These are phyloP conservation scores for Cystoderma amianthinum DNA, from an alignment of 768 basidiomycete genomes.

Conservation along the genomic window DNA sequence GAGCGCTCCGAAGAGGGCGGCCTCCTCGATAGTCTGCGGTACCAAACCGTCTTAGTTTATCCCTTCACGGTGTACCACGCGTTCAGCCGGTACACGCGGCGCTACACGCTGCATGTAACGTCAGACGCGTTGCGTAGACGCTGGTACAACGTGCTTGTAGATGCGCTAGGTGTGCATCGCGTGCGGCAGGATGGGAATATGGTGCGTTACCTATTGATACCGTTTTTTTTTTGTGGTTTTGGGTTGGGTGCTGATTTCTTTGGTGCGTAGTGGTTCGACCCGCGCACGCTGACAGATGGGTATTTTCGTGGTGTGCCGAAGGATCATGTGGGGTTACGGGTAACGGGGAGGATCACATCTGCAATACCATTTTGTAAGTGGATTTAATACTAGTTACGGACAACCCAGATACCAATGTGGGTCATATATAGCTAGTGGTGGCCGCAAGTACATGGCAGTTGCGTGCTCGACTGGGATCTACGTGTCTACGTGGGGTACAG, in stretches of 20 bases:
- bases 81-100: slow-evolving; percentile 40
- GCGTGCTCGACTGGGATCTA: slow-evolving; percentile 69
- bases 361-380: slow-evolving; percentile 60
- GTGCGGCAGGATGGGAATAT: slow-evolving; percentile 66
- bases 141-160: slow-evolving; percentile 56
- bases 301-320: slow-evolving; percentile 48
- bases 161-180: slow-evolving; percentile 58
- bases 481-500: slow-evolving; percentile 45
- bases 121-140: slow-evolving; percentile 50
- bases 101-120: slow-evolving; percentile 68
- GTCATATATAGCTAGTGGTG: slow-evolving; percentile 33
- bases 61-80: slow-evolving; percentile 79
- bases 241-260: too few relatives aligned
- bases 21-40: slow-evolving; percentile 48
- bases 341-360: slow-evolving; percentile 52
- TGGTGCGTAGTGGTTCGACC: slow-evolving; percentile 75
- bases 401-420: too few relatives aligned
- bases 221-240: neutral
- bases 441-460: slow-evolving; percentile 54
- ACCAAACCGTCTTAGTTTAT: slow-evolving; percentile 48
- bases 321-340: slow-evolving; percentile 24
- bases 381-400: too few relatives aligned
- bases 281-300: slow-evolving; percentile 48
- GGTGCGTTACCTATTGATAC: slow-evolving; percentile 30
- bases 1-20: slow-evolving; percentile 54